These are phyloP conservation scores for Malassezia yamatoensis DNA, from an alignment of 1,284 basidiomycete genomes.

Conservation along the genomic window DNA sequence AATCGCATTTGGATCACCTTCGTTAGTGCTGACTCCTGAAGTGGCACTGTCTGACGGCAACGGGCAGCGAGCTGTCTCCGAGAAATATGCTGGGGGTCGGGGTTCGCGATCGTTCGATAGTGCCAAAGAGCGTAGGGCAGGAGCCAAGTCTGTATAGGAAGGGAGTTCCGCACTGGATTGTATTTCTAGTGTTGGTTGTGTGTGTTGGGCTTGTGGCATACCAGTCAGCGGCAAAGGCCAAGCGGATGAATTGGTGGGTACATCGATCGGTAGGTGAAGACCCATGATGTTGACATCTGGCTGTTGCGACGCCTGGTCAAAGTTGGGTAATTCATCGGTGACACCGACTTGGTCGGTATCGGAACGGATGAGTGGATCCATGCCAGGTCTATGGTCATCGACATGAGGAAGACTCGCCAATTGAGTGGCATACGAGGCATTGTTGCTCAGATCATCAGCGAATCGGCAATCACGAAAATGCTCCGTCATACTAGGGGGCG, in stretches of 20 bases:
- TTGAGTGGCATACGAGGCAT: neutral
- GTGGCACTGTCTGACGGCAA: too few species aligned
- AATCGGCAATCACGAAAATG: neutral
- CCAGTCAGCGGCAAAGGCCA: neutral
- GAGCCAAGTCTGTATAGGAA: too few species aligned
- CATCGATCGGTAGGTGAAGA: neutral
- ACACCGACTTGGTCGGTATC: neutral
- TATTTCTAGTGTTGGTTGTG: too few species aligned
- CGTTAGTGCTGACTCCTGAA: neutral
- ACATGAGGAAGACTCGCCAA: neutral
- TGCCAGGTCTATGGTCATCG: neutral
- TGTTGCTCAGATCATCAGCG: neutral
- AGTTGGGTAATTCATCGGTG: constrained; percentile 10
- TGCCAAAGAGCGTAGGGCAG: too few species aligned
- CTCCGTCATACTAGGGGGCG: constrained; percentile 2
- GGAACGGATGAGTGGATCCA: neutral
- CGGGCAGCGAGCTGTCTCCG: too few species aligned
- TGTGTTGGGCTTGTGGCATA: too few species aligned
- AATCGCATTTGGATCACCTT: neutral
- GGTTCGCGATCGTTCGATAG: too few species aligned
- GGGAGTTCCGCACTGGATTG: too few species aligned
- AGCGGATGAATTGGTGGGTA: neutral
- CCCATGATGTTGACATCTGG: neutral
- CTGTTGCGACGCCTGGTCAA: constrained; percentile 6
- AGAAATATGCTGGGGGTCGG: neutral